A percentile compares a stretch with the other conserved stretches of the same genome.
Conservation (phyloP, 2,329 filamentous ascomycete species). For the Aspergillus oerlinghausenensis region DNA sequence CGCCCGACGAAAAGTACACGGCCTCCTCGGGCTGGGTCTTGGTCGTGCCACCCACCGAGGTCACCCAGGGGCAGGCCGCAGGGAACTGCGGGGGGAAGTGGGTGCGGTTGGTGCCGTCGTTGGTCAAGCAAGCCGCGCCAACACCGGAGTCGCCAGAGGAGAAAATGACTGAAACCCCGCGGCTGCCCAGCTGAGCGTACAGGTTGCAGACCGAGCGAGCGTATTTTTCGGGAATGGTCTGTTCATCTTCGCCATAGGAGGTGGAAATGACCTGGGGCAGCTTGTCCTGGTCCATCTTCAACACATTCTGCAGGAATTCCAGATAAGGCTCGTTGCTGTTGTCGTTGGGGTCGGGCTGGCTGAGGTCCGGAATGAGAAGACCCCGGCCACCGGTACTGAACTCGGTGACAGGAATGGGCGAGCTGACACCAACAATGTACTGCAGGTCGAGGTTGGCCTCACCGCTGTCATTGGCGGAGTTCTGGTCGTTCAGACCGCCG, state of each 20-base stretch:
- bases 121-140: constrained; percentile 30
- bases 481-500: constrained; percentile 36
- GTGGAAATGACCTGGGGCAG: constrained; percentile 38
- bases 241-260: constrained; percentile 40
- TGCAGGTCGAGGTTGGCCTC: constrained; percentile 51
- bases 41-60: constrained; percentile 41
- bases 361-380: constrained; percentile 44
- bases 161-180: constrained; percentile 47
- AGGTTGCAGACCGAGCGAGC: constrained; percentile 39
- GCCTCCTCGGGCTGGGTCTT: constrained; percentile 35
- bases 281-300: constrained; percentile 25
- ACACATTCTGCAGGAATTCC: constrained; percentile 30
- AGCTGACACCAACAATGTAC: constrained; percentile 44
- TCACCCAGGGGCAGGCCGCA: constrained; percentile 36
- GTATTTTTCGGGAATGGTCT: constrained; percentile 35
- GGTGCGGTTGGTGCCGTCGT: constrained; percentile 32
- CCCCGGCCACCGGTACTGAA: constrained; percentile 47
- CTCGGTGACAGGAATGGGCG: constrained; percentile 43
- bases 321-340: constrained; percentile 47
- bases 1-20: constrained; percentile 39
- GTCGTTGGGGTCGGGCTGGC: constrained; percentile 38
- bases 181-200: constrained; percentile 48
- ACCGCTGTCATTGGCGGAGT: constrained; percentile 35
- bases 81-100: constrained; percentile 43
- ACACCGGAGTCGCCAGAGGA: constrained; percentile 49